Evolutionary conservation across 345 rosid genomes (phyloP).

Genomic region (Ceriops zippeliana): DNA sequence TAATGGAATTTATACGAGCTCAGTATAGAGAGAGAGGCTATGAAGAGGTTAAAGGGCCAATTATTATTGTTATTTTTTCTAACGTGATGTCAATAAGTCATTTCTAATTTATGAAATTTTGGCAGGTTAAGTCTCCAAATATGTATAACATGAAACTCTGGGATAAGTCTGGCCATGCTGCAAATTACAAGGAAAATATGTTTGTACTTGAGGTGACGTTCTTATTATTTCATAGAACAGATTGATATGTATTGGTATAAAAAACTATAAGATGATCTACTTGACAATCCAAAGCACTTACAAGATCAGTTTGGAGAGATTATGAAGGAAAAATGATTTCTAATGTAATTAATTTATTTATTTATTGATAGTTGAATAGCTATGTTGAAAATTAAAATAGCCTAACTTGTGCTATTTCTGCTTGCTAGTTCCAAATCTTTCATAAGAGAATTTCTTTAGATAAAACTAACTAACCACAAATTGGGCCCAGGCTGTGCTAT

Average conservation of each 20-base stretch:
- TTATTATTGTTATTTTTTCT: conserved; percentile 11
- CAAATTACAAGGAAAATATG: conserved; percentile 95
- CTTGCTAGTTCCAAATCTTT: neutral
- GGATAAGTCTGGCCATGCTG: conserved; percentile 97
- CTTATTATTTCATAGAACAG: neutral
- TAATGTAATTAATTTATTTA: neutral
- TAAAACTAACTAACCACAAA: neutral
- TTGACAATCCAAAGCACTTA: neutral
- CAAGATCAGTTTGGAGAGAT: neutral
- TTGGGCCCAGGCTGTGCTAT: neutral
- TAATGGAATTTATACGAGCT: conserved; percentile 66
- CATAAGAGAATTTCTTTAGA: neutral
- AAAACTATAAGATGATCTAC: neutral
- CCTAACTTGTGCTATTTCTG: neutral
- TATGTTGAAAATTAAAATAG: no score
- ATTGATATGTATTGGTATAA: neutral
- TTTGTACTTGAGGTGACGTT: conserved; percentile 77
- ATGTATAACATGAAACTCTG: conserved; percentile 93
- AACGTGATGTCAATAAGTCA: neutral
- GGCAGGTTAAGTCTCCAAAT: conserved; percentile 90
- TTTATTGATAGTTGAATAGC: no score
- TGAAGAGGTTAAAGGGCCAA: conserved; percentile 57
- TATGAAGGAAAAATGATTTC: neutral
- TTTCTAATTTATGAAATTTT: conserved; percentile 19
- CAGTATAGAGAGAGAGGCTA: conserved; percentile 86